Percentiles rank a stretch among this genome's conserved stretches.
Conservation (phyloP, 2,329 filamentous ascomycete genomes). For the Paecilomyces niveus region DNA sequence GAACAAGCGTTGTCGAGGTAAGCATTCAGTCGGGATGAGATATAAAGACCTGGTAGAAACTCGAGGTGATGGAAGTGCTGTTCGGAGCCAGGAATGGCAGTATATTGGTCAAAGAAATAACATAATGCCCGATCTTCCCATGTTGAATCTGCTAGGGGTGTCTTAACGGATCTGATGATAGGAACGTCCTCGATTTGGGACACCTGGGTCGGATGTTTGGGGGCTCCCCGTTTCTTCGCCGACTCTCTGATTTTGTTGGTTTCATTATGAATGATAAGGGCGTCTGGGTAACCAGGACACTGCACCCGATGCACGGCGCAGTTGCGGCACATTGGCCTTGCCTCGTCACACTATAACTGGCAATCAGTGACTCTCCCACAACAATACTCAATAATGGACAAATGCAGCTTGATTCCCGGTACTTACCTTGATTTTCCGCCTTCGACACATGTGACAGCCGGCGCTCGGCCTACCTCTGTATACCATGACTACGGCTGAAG, state of each 20-base stretch:
- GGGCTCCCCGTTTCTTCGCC: neutral
- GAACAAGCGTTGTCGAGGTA: conserved; percentile 12
- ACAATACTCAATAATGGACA: neutral
- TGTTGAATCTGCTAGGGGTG: conserved; percentile 19
- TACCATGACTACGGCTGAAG: conserved; percentile 23
- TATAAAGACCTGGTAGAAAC: conserved; percentile 29
- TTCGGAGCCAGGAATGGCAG: conserved; percentile 16
- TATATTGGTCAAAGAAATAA: conserved; percentile 36
- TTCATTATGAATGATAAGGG: conserved; percentile 29
- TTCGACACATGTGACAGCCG: conserved; percentile 33
- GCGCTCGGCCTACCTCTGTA: conserved; percentile 34
- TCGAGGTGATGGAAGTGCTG: conserved; percentile 26
- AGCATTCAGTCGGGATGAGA: conserved; percentile 16
- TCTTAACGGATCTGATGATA: conserved; percentile 8
- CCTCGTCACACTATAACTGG: conserved; percentile 28
- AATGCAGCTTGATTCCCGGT: neutral
- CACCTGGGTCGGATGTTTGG: neutral
- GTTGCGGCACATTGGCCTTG: conserved; percentile 27
- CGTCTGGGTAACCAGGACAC: conserved; percentile 30
- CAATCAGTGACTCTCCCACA: neutral
- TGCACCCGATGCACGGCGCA: conserved; percentile 27
- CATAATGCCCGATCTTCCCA: conserved; percentile 33
- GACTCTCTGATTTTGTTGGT: conserved; percentile 20
- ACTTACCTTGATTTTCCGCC: conserved; percentile 33
- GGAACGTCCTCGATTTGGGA: neutral